Evolutionary conservation across 2,329 filamentous ascomycete genomes (phyloP).

Genomic region (Colletotrichum costaricense): DNA sequence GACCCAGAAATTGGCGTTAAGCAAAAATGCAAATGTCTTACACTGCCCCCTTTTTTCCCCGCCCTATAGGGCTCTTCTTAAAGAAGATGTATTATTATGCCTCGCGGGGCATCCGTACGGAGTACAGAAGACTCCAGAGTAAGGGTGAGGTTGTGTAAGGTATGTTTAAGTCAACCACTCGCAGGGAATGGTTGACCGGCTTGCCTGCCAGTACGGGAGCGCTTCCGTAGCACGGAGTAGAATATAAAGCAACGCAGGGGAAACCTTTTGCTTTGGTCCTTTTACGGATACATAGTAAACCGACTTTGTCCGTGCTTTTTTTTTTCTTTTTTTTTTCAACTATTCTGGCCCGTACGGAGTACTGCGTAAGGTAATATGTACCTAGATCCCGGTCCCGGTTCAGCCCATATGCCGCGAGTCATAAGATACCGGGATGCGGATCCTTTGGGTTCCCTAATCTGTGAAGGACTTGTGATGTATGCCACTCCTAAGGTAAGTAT

Average conservation of each 20-base stretch:
- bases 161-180: neutral
- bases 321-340: no score
- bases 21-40: no score
- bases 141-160: neutral
- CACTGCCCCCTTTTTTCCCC: neutral
- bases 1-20: neutral
- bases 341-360: no score
- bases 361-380: neutral
- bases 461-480: no score
- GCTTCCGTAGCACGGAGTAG: neutral
- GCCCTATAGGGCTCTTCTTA: neutral
- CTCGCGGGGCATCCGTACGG: neutral
- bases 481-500: no score
- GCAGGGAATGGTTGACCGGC: no score
- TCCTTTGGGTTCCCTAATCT: neutral
- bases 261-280: neutral
- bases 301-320: no score
- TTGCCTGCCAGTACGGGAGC: neutral
- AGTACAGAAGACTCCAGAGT: no score
- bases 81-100: neutral
- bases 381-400: neutral
- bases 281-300: no score
- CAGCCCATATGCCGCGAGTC: slow-evolving; percentile 16
- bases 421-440: neutral
- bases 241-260: neutral